Conservation (phyloP, 83 land plant species). For the Picea engelmannii region DNA sequence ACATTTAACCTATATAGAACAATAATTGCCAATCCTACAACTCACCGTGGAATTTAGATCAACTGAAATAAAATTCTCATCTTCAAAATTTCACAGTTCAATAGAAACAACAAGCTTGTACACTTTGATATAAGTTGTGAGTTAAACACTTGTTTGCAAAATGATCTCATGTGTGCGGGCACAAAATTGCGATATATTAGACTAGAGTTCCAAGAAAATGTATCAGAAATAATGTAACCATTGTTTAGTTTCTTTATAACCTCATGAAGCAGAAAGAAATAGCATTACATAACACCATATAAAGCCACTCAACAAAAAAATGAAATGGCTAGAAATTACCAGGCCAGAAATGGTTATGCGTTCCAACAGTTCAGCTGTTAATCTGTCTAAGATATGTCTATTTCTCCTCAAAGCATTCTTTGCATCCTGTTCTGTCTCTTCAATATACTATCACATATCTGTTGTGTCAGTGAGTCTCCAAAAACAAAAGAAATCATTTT, state of each 20-base stretch:
- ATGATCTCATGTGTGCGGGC: not conserved
- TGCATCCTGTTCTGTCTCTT: constrained; percentile 87
- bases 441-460: constrained; percentile 64
- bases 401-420: constrained; percentile 69
- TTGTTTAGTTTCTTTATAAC: too few relatives aligned
- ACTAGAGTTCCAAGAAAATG: not conserved
- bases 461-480: too few relatives aligned
- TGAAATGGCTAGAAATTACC: constrained; percentile 40
- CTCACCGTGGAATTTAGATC: not conserved
- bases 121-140: not conserved
- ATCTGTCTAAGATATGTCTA: constrained; percentile 62
- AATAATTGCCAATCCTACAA: not conserved
- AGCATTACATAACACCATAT: not conserved
- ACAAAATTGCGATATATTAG: not conserved
- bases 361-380: constrained; percentile 58
- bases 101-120: not conserved
- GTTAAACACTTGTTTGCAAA: not conserved
- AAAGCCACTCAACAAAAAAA: not conserved
- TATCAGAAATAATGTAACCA: not conserved
- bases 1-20: not conserved
- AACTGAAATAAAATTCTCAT: not conserved
- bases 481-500: too few relatives aligned
- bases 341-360: constrained; percentile 75
- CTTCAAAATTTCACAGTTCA: not conserved
- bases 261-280: not conserved